These are phyloP conservation scores for Takakia lepidozioides DNA, from an alignment of 225 moss, liverwort and hornwort genomes.

Conservation along the genomic window DNA sequence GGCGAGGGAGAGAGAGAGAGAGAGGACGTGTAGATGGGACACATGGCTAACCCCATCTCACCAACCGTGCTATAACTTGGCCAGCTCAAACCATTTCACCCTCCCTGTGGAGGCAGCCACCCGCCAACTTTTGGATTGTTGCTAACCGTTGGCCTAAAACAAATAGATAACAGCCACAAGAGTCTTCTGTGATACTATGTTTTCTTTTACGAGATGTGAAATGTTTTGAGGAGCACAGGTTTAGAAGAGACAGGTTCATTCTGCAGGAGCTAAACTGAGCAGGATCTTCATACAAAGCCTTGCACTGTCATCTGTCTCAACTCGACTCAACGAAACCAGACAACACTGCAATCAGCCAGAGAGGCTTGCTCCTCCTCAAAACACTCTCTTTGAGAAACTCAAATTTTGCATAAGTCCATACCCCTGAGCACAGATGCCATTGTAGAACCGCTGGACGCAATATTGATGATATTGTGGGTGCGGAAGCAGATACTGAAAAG, in stretches of 20 bases:
- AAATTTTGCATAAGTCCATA: too few species aligned
- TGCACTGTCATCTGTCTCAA: background rate
- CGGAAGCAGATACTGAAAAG: slow-evolving; percentile 70
- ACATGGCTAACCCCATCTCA: slow-evolving; percentile 59
- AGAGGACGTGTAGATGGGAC: slow-evolving; percentile 55
- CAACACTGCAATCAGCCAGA: too few species aligned
- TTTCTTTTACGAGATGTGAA: too few species aligned
- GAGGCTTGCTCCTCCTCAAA: too few species aligned
- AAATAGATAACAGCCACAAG: background rate
- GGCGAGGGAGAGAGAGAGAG: background rate
- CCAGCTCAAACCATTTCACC: slow-evolving; percentile 60
- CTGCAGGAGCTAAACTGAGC: background rate
- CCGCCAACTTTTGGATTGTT: too few species aligned
- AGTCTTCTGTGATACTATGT: too few species aligned
- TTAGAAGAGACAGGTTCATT: too few species aligned
- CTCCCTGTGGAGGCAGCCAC: slow-evolving; percentile 36
- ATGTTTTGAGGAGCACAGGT: background rate
- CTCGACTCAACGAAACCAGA: background rate
- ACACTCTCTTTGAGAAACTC: too few species aligned
- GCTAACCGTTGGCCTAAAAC: too few species aligned
- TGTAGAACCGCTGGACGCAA: slow-evolving; percentile 65
- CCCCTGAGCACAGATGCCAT: slow-evolving; percentile 56
- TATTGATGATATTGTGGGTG: slow-evolving; percentile 12
- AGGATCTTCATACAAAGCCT: background rate
- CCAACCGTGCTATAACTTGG: slow-evolving; percentile 59